Base-by-base conservation (phyloP, 2,329 filamentous ascomycete species). In the Aspergillus fischeri region DNA sequence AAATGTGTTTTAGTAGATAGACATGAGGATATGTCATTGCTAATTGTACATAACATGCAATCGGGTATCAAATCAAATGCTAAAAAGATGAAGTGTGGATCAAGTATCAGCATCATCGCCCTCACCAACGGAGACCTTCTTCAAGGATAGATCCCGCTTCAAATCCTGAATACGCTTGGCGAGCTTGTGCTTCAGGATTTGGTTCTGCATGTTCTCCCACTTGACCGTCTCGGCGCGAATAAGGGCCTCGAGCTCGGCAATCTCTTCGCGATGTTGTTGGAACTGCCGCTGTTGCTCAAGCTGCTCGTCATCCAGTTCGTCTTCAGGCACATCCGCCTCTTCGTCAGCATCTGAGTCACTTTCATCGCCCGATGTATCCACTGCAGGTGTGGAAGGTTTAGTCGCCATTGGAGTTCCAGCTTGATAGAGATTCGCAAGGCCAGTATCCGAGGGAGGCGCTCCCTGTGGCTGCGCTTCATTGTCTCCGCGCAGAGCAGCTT, bases 211-310 rank as follows among this genome's bases (percentile, higher is more conserved):
- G 44, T 67, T 67, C 63, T 78, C 74, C 70, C 74, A 77, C 47
- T 71, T 70, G 29, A 65, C 65, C 0, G 73, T 77, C 55, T 77
- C 74, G 2, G 70, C 64, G 10, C 68, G 67, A 44, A 77, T 74
- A 32, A 74, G 63, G 3, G 69, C 68, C 52, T 78, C 75, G 21
- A 79, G 61, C 52, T 79, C 77, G 1, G 67, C 70, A 56, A 79
- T 76, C 55, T 77, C 72, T 59, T 80, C 77, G 14, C 75, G 75
- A 49, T 75, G 74, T 55, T 79, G 73, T 56, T 77, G 74, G 32
- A 75, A 62, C 48, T 76, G 73, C 27, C 68, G 75, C 54, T 73
- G 75, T 57, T 70, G 71, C 60, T 76, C 76, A 20, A 73, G 62
- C 27, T 76, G 72, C 45, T 78, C 77, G n/a, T 78, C 75, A 47